Percentiles rank a stretch among this genome's conserved stretches.
These are phyloP conservation scores for Vitis hybrid DNA, from an alignment of 177 flowering plant species.

Conservation along the genomic window DNA sequence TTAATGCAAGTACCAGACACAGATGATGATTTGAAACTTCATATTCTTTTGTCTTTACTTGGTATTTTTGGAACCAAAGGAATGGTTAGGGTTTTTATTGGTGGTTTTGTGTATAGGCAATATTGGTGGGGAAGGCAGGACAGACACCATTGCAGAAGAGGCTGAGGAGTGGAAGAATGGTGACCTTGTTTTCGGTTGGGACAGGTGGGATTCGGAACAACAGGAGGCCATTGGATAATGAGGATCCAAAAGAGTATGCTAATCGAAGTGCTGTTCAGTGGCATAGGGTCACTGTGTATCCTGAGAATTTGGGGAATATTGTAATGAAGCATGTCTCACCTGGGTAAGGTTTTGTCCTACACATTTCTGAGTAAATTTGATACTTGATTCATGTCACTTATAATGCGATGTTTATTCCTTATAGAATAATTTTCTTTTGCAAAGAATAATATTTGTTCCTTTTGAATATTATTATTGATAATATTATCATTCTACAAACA, in stretches of 20 bases:
- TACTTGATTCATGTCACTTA: too few species aligned
- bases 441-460: too few species aligned
- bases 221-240: slow-evolving; percentile 72
- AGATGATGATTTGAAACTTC: not conserved
- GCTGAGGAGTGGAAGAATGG: slow-evolving; percentile 64
- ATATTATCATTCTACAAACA: too few species aligned
- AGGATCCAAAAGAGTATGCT: slow-evolving; percentile 84
- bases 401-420: too few species aligned
- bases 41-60: not conserved
- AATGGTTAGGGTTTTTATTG: not conserved
- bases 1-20: not conserved
- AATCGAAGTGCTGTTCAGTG: slow-evolving; percentile 81
- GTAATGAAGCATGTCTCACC: slow-evolving; percentile 61
- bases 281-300: slow-evolving; percentile 85
- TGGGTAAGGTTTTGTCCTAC: slow-evolving; percentile 51
- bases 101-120: slow-evolving; percentile 48
- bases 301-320: slow-evolving; percentile 56
- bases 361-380: too few species aligned
- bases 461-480: too few species aligned
- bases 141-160: slow-evolving; percentile 80
- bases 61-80: not conserved
- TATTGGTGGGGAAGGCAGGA: slow-evolving; percentile 83
- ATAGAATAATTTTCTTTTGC: too few species aligned
- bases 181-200: slow-evolving; percentile 70
- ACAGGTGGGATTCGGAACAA: slow-evolving; percentile 93